Evolutionary conservation across 805 yeast genomes (phyloP).

Genomic region (Schwanniomyces pseudopolymorphus): DNA sequence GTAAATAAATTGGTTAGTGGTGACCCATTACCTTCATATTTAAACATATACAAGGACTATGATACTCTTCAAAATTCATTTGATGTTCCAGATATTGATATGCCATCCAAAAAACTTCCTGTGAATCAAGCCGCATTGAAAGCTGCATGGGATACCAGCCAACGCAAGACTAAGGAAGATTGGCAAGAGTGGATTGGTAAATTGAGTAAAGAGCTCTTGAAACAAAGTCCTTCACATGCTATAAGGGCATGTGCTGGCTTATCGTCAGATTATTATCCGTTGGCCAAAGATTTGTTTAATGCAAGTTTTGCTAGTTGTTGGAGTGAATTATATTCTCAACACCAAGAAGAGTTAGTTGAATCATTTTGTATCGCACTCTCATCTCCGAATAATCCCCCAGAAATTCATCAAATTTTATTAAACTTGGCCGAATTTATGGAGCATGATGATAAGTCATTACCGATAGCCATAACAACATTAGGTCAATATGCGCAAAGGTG

Average conservation of each 20-base stretch:
- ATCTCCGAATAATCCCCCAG: constrained; percentile 92
- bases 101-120: constrained; percentile 72
- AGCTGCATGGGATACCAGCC: constrained; percentile 89
- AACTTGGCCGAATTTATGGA: constrained; percentile 96
- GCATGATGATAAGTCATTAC: constrained; percentile 92
- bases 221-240: constrained; percentile 93
- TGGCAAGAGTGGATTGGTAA: constrained; percentile 98
- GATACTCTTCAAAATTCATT: constrained; percentile 36
- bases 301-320: constrained; percentile 95
- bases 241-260: constrained; percentile 87
- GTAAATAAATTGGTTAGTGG: constrained; percentile 76
- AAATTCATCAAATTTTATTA: constrained; percentile 84
- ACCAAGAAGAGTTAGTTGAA: constrained; percentile 85
- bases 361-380: constrained; percentile 84
- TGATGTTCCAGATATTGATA: constrained; percentile 62
- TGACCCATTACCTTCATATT: constrained; percentile 80
- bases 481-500: constrained; percentile 93
- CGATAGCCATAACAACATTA: constrained; percentile 83
- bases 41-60: constrained; percentile 66
- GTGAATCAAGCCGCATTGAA: constrained; percentile 63
- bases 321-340: constrained; percentile 85
- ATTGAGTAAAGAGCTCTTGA: constrained; percentile 78
- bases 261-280: constrained; percentile 82
- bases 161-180: constrained; percentile 86
- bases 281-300: constrained; percentile 88